phyloP scores from a whole-genome alignment of 2,329 filamentous ascomycete species.

The Dryadomyces quercus-mongolicae region DNA sequence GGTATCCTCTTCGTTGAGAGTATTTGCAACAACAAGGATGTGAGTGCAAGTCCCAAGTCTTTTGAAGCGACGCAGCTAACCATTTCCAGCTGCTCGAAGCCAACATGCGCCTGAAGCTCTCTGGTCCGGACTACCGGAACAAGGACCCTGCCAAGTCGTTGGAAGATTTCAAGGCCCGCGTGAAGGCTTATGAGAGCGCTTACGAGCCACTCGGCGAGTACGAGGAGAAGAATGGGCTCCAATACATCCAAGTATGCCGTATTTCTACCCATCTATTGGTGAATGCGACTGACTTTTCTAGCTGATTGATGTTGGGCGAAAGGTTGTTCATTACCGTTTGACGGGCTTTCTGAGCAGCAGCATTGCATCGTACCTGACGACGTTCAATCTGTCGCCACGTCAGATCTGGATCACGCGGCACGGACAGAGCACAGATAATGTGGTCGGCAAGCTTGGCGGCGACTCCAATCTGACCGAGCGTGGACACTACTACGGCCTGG shows the following conservation, averaged over 20 bases:
- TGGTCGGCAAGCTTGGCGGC: constrained; percentile 78
- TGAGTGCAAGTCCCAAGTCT: constrained; percentile 20
- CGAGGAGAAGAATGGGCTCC: constrained; percentile 81
- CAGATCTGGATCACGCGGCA: constrained; percentile 98
- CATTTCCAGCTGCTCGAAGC: constrained; percentile 57
- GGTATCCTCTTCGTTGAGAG: constrained; percentile 94
- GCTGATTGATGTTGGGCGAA: constrained; percentile 95
- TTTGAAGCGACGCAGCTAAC: neutral
- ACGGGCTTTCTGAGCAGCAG: constrained; percentile 85
- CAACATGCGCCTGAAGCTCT: constrained; percentile 94
- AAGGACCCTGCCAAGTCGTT: constrained; percentile 81
- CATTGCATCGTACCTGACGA: constrained; percentile 88
- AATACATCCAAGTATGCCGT: constrained; percentile 74
- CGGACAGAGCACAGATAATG: constrained; percentile 82
- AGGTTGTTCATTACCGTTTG: constrained; percentile 81
- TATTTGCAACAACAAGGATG: constrained; percentile 70
- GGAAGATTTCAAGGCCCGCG: constrained; percentile 83
- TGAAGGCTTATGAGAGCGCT: constrained; percentile 85
- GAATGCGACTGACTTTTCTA: constrained; percentile 20
- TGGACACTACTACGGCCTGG: constrained; percentile 66
- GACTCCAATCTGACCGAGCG: constrained; percentile 75
- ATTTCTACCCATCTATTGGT: no score
- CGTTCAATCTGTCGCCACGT: constrained; percentile 88
- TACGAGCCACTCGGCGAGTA: constrained; percentile 85
- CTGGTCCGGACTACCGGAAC: constrained; percentile 88